These are phyloP conservation scores for Cymbidium sinense DNA, from an alignment of 106 monocot genomes.

Conservation along the genomic window DNA sequence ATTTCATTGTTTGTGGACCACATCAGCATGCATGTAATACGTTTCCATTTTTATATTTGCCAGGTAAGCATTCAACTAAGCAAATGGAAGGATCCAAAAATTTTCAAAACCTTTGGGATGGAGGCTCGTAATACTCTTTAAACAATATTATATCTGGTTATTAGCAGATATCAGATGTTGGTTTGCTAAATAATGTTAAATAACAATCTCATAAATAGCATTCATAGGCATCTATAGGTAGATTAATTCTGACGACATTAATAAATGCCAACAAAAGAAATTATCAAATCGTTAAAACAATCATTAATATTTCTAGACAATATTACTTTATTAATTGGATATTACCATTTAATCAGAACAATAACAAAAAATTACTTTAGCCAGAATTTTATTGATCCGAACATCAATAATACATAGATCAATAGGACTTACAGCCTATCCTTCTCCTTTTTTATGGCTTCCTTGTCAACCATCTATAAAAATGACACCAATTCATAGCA, in stretches of 20 bases:
- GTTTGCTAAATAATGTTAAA: too few species aligned
- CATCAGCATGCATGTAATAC: too few species aligned
- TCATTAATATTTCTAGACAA: neutral
- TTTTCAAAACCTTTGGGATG: too few species aligned
- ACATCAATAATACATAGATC: neutral
- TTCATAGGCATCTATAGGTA: too few species aligned
- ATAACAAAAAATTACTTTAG: neutral
- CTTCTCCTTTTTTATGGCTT: conserved; percentile 50
- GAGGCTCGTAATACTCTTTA: too few species aligned
- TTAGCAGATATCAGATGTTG: too few species aligned
- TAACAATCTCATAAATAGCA: too few species aligned
- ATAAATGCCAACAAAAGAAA: neutral
- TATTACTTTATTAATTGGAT: neutral
- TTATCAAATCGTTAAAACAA: neutral
- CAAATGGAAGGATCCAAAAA: too few species aligned
- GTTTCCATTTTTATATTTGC: too few species aligned
- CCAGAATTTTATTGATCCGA: neutral
- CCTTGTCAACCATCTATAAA: conserved; percentile 38
- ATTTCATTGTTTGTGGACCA: too few species aligned
- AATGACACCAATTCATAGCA: neutral
- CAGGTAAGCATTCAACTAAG: too few species aligned
- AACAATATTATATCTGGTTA: too few species aligned
- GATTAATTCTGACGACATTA: neutral
- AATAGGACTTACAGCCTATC: conserved; percentile 40
- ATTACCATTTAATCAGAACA: neutral